Base-by-base conservation (phyloP, 2,329 filamentous ascomycete species). In the Tolypocladium inflatum region DNA sequence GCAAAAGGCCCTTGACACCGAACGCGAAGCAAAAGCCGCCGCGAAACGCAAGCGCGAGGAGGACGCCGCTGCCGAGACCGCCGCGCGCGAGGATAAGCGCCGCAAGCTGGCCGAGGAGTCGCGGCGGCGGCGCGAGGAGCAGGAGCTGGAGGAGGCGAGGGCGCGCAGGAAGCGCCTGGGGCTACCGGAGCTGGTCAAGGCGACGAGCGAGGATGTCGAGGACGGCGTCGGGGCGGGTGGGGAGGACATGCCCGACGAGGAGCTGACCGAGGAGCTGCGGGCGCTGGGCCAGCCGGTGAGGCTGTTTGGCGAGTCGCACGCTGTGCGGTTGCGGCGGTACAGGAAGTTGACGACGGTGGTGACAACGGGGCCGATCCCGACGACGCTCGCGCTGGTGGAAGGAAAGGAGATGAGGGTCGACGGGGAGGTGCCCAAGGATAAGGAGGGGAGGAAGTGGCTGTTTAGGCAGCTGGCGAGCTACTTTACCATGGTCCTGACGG, bases 401-500 rank as follows among this genome's bases (percentile, higher is more conserved):
- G 92, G 95, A 74, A 85, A 86, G 70, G 87, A 96, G 64, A 96
- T 97, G 90, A 93, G 92, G 72, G 85, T 97, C 30, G 77, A 84
- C 1, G 78, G 80, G 19, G 78, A 77, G 50, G 75, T 90, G 11
- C 82, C 83, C 1, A 79, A 76, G 65, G 88, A 92, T 64, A 76
- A 76, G 23, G 83, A 86, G 45, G 88, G 78, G 0, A 83, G 85
- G 52, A 76, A 81, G 51, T 91, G 88, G 72, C 77, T 99, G 45
- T 93, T 88, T 76, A 82, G 93, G 13, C 93, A 99, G 73, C 80
- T 99, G 58, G 90, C 89, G 23, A 94, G 90, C 54, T 99, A 97
- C 77, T 97, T 99, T 76, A 95, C 90, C 56, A 91, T 99, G 85
- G 85, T 99, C n/a, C 78, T 99, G 59, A 83, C 80, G 51, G 93